These are phyloP conservation scores for Solanum ossicruentum DNA, from an alignment of 257 asterid species.

Conservation along the genomic window DNA sequence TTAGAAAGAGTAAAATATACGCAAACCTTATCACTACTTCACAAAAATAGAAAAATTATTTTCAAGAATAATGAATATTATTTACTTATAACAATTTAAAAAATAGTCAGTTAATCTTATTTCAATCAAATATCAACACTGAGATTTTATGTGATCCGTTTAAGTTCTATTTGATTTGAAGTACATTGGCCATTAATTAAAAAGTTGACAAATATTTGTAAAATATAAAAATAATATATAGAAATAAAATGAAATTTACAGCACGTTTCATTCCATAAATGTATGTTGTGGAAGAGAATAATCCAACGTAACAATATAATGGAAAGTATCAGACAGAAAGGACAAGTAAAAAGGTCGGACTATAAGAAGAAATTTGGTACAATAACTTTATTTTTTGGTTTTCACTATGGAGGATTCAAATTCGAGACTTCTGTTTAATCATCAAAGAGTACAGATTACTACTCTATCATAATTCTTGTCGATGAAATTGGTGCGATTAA, in stretches of 20 bases:
- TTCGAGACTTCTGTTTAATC: no score
- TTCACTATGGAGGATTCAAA: fast-evolving
- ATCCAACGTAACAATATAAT: not conserved
- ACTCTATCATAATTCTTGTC: no score
- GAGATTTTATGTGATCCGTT: not conserved
- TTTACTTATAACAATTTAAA: no score
- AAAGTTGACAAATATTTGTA: not conserved
- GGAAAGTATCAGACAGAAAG: not conserved
- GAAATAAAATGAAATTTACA: not conserved
- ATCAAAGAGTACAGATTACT: no score
- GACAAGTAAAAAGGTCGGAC: not conserved
- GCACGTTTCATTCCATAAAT: not conserved
- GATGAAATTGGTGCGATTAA: no score
- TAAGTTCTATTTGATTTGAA: not conserved
- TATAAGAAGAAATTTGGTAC: not conserved
- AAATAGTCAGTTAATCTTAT: not conserved
- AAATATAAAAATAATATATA: not conserved
- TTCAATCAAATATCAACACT: not conserved
- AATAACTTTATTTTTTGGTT: not conserved
- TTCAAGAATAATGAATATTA: no score
- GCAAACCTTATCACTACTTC: no score
- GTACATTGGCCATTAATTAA: not conserved
- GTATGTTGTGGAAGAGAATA: not conserved
- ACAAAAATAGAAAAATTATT: no score
- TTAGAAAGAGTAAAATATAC: no score